These are phyloP conservation scores for Fallopia convolvulus DNA, from an alignment of 148 eudicot genomes.

Conservation along the genomic window DNA sequence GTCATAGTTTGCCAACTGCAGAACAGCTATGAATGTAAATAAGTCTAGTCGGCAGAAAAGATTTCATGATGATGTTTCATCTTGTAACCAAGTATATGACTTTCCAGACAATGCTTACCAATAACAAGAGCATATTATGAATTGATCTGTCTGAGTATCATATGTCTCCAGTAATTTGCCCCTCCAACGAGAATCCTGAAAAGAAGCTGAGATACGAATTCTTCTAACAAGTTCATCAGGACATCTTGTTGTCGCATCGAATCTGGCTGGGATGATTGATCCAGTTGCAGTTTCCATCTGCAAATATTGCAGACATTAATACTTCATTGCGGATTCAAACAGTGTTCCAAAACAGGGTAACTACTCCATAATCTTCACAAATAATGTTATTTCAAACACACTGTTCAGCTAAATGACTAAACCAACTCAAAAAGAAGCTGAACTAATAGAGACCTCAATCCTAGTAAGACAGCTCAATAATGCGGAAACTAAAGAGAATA, in stretches of 20 bases:
- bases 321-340: not conserved
- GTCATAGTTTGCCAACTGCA: not conserved
- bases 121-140: conserved; percentile 61
- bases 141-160: conserved; percentile 59
- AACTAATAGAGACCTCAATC: not conserved
- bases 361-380: not conserved
- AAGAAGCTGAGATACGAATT: conserved; percentile 55
- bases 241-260: conserved; percentile 68
- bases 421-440: not conserved
- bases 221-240: conserved; percentile 86
- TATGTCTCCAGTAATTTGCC: conserved; percentile 74
- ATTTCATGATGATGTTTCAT: not conserved
- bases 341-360: not conserved
- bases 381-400: not conserved
- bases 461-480: not conserved
- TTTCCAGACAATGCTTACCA: conserved; percentile 38
- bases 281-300: conserved; percentile 82
- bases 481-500: no score
- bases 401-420: not conserved
- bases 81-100: not conserved
- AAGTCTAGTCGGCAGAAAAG: not conserved
- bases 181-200: conserved; percentile 48
- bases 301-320: conserved; percentile 13
- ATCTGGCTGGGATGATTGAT: conserved; percentile 55
- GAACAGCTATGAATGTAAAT: not conserved